Percentiles rank a stretch among this genome's conserved stretches.
Conservation (phyloP, 805 yeast genomes). For the Dipodascopsis uninucleata region DNA sequence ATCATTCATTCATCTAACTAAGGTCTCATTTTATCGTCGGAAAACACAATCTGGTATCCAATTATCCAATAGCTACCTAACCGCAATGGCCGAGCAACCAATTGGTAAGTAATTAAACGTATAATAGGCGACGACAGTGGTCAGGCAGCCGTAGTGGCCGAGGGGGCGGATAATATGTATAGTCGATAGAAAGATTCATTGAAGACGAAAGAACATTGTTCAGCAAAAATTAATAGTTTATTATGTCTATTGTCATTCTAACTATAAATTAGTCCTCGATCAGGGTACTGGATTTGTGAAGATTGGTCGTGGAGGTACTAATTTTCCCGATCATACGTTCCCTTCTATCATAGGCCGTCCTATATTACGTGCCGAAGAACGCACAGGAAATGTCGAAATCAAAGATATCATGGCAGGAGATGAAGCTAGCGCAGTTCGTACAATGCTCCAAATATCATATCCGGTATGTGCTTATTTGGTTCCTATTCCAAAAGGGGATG, state of each 20-base stretch:
- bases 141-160: no score
- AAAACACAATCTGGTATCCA: neutral
- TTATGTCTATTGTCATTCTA: no score
- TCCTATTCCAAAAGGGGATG: neutral
- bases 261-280: slow-evolving; percentile 83
- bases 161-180: no score
- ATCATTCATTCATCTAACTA: neutral
- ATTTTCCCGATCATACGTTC: slow-evolving; percentile 94
- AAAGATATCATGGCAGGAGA: slow-evolving; percentile 97
- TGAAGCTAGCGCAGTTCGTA: slow-evolving; percentile 87
- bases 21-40: neutral
- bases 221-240: no score
- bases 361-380: slow-evolving; percentile 92
- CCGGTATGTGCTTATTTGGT: slow-evolving; percentile 44
- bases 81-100: slow-evolving; percentile 35
- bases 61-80: neutral
- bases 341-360: slow-evolving; percentile 98
- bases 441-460: slow-evolving; percentile 86
- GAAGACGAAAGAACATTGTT: no score
- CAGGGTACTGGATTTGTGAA: slow-evolving; percentile 90
- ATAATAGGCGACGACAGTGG: no score
- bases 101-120: slow-evolving; percentile 31
- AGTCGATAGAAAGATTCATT: no score
- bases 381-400: slow-evolving; percentile 70
- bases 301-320: slow-evolving; percentile 87